Base-by-base conservation (phyloP, 2,329 filamentous ascomycete species). In the Colletotrichum sp. region DNA sequence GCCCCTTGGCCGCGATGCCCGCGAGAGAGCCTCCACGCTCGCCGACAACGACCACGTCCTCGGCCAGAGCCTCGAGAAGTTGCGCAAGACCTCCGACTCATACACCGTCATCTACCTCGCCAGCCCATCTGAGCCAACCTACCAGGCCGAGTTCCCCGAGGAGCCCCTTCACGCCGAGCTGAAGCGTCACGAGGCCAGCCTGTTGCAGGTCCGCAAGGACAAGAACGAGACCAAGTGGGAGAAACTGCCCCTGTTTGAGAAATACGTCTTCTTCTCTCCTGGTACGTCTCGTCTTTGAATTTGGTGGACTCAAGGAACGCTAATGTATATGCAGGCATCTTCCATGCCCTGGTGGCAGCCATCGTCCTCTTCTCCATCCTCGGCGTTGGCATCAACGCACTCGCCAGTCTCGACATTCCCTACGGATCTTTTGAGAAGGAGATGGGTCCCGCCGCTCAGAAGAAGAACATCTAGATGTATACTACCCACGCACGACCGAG, bases 341-440 rank as follows among this genome's bases (percentile, higher is more conserved):
- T 98, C 85, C 98, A 98, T 94, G 94, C 92, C 32, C 86, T 98
- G 25, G 82, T 96, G 48, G 93, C 93, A 27, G 87, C 91, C 5
- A 84, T 97, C 22, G 84, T 98, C 52, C 89, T 98, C 65, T 85
- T 98, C 76, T 87, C 91, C 32, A 96, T 98, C 79, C 87, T 98
- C 8, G 93, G 93, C 78, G 93, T 96, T 72, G 97, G 94, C 16
- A 86, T 98, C 71, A 91, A 86, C 75, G 96, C 94, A 16, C 88
- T 98, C 15, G 88, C 91, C 8, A 96, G 95, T 79, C 89, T 99
- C 22, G 90, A 98, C 84, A 95, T 98, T 34, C 94, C 95, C 1
- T 98, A 98, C 84, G 95, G 94, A 77, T 96, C 97, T 3, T 99
- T 98, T 83, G 96, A 97, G 83, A 98, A 98, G 89, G 96, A 98